These are phyloP conservation scores for Aphanomyces euteiches DNA, from an alignment of 352 stramenopile species.

Conservation along the genomic window DNA sequence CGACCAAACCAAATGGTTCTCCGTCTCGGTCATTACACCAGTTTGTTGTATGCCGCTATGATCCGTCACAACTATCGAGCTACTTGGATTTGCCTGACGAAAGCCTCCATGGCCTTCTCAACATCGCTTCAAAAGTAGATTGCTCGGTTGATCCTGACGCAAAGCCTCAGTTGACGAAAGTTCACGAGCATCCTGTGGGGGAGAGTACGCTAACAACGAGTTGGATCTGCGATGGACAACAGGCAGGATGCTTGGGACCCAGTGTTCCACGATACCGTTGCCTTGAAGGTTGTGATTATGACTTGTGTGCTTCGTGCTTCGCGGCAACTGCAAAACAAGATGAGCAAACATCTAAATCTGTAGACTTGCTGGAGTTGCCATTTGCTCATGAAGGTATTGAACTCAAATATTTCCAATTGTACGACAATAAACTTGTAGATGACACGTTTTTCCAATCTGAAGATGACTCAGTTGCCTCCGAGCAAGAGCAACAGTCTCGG, in stretches of 20 bases:
- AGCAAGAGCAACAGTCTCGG: slow-evolving; percentile 21
- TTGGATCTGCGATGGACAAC: slow-evolving; percentile 73
- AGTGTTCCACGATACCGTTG: slow-evolving; percentile 60
- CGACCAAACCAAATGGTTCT: slow-evolving; percentile 29
- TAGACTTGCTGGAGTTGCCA: slow-evolving; percentile 11
- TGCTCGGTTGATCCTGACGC: slow-evolving; percentile 9
- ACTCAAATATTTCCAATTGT: too few species aligned
- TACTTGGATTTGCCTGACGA: slow-evolving; percentile 51
- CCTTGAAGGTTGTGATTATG: slow-evolving; percentile 62
- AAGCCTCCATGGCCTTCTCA: slow-evolving; percentile 55
- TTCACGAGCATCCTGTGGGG: slow-evolving; percentile 54
- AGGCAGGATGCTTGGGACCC: slow-evolving; percentile 50
- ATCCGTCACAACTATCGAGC: slow-evolving; percentile 45
- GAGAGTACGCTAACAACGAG: slow-evolving; percentile 50
- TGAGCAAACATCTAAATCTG: not conserved
- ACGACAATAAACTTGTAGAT: slow-evolving; percentile 7
- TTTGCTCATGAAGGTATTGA: slow-evolving; percentile 24
- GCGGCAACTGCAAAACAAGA: slow-evolving; percentile 32
- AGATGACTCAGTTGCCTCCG: not conserved
- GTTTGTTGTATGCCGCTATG: slow-evolving; percentile 60
- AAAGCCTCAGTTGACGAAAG: slow-evolving; percentile 38
- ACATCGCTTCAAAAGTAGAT: slow-evolving; percentile 34
- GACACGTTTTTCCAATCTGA: slow-evolving; percentile 19
- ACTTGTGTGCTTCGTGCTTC: slow-evolving; percentile 67
- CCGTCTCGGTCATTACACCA: slow-evolving; percentile 38